Conservation (phyloP, 1,139 yeast species). For the Pichia sp. region DNA sequence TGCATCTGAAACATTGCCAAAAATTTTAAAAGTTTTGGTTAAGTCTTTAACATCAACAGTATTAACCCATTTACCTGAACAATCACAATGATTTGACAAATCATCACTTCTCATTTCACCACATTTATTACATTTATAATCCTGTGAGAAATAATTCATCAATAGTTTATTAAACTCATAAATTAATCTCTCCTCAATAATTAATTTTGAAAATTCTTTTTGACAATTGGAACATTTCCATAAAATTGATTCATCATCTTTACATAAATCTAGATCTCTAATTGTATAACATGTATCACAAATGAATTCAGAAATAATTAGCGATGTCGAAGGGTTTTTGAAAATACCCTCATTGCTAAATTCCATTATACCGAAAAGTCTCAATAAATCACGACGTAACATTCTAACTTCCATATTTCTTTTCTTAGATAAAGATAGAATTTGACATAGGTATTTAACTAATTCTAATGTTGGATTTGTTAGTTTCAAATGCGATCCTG, state of each 20-base stretch:
- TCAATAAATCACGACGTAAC: slow-evolving; percentile 66
- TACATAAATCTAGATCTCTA: slow-evolving; percentile 77
- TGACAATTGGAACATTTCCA: slow-evolving; percentile 73
- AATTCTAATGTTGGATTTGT: slow-evolving; percentile 74
- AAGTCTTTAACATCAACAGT: slow-evolving; percentile 45
- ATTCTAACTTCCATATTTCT: slow-evolving; percentile 68
- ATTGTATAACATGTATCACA: slow-evolving; percentile 77
- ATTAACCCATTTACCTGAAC: slow-evolving; percentile 83
- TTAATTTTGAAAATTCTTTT: slow-evolving; percentile 55
- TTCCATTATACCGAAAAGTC: slow-evolving; percentile 72
- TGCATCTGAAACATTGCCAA: slow-evolving; percentile 50
- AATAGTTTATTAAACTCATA: slow-evolving; percentile 51
- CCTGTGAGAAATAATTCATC: slow-evolving; percentile 69
- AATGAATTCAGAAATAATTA: slow-evolving; percentile 59
- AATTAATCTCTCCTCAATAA: slow-evolving; percentile 74
- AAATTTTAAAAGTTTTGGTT: slow-evolving; percentile 41
- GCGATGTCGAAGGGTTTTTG: slow-evolving; percentile 65
- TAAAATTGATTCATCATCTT: slow-evolving; percentile 43
- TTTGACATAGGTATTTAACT: slow-evolving; percentile 69
- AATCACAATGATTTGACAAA: slow-evolving; percentile 69
- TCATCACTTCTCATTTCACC: slow-evolving; percentile 59
- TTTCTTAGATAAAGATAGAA: slow-evolving; percentile 58
- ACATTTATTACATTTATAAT: slow-evolving; percentile 75
- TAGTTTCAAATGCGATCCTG: slow-evolving; percentile 60
- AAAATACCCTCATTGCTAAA: slow-evolving; percentile 77